Base-by-base conservation (phyloP, 192 early-diverging fungal genomes). In the Funneliformis mosseae region DNA sequence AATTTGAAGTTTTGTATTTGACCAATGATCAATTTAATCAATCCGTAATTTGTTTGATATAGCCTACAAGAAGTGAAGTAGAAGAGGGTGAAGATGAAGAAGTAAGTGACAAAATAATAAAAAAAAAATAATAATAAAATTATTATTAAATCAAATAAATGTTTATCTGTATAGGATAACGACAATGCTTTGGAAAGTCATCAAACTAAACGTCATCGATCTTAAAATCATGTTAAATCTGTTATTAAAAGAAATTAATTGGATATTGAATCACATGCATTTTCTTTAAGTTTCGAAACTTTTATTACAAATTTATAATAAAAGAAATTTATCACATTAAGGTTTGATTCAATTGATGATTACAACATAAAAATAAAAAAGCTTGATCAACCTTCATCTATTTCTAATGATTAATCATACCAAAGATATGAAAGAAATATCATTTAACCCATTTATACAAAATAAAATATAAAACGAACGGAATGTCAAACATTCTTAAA, bases 151-250 rank as follows among this genome's bases (percentile, higher is more conserved):
- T 25, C 11, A 33, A 27, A 38, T 6, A 16, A 33, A 66, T 66
- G 28, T 67, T 5, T 5, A 33, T 6, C 21, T 18, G 6, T 67
- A 33, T 67, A 67, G 64, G n/a, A 16, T 67, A 18, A 67, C 1
- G 64, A 67, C 16, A 27, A 14, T 67, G 28, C 11, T 33, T 67
- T 33, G 33, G n/a, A n/a, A 28, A 33, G 7, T 16, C 64, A n/a
- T 67, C 64, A 33, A 67, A 67, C 12, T 16, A 67, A 27, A 67
- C 64, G 64, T 14, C 64, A 27, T 67, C 14, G 64, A 33, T 67
- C 64, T 55, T 55, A 6, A 55, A 55, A 4, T 14, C 48, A 5
- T 1, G 14, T 16, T 3, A 8, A 48, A 48, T 48, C 14, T 16
- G 12, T 16, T 16, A 16, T 50, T 33, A 33, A 33, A 33, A 33